Base-by-base conservation (phyloP, 306 rosid species). In the Casuarina glauca region DNA sequence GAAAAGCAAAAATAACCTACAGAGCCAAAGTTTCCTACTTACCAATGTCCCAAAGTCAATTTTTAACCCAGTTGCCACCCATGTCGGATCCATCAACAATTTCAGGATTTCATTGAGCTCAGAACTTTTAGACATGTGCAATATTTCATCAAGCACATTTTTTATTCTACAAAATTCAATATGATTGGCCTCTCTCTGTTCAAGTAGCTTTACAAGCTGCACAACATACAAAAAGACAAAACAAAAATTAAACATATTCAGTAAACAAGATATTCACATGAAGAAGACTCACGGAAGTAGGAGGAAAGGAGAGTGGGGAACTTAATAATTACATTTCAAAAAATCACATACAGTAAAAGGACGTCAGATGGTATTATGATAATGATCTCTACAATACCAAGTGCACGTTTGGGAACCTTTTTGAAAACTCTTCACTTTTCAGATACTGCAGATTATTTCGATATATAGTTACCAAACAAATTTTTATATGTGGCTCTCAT, bases 171-270 rank as follows among this genome's bases (percentile, higher is more conserved):
- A 95, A 79, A 95, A 90, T 76, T 95, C 98, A 61, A 92, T 86
- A 81, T 95, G 97, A 83, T 95, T 95, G 74, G 96, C 96, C 87
- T 95, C 98, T 88, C 90, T 87, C 85, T 88, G 76, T 86, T 93
- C 98, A 86, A 95, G 94, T 79, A 95, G 92, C 83, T 95, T 95
- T 81, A 90, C 97, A 83, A 95, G 96, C 98, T 95, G 97, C 83
- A 77, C 52, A 81, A 83, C 73, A 80, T 10, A 48, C 42, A 79
- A 42, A 74, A 72, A 78, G 63, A 81, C 43, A 79, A 78, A 76
- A 79, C 76, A 80, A 11, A 71, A 50, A 71, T 36, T 75, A 76
- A 51, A 78, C 43, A 73, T 9, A 66, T 42, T 4, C 12, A 4
- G 44, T 8, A 38, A n/a, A 36, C 43, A 38, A 15, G 3, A 63